These are phyloP conservation scores for Xylaria digitata DNA, from an alignment of 2,329 filamentous ascomycete genomes.

Conservation along the genomic window DNA sequence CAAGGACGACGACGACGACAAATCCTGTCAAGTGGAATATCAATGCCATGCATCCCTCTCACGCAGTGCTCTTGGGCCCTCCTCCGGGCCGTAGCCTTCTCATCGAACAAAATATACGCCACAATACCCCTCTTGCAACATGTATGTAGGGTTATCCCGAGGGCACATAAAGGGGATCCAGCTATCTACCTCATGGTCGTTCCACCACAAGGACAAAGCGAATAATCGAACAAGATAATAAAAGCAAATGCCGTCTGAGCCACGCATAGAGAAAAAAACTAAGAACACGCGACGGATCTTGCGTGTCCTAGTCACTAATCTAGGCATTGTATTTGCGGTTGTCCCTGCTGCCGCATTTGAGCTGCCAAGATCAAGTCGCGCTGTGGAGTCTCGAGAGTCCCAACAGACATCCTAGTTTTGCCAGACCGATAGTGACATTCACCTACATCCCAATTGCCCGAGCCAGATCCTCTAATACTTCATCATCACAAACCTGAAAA, in stretches of 20 bases:
- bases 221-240: slow-evolving; percentile 55
- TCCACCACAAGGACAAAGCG: slow-evolving; percentile 51
- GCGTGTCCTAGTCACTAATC: slow-evolving; percentile 44
- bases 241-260: slow-evolving; percentile 62
- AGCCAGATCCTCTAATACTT: slow-evolving; percentile 42
- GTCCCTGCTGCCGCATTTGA: slow-evolving; percentile 40
- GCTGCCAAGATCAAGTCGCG: slow-evolving; percentile 42
- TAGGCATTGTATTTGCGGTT: slow-evolving; percentile 40
- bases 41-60: slow-evolving; percentile 41
- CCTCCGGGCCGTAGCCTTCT: slow-evolving; percentile 40
- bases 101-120: slow-evolving; percentile 51
- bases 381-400: slow-evolving; percentile 37
- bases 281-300: slow-evolving; percentile 51
- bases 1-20: slow-evolving; percentile 25
- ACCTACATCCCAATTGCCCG: slow-evolving; percentile 42
- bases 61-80: slow-evolving; percentile 40
- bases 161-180: slow-evolving; percentile 47
- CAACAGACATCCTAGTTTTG: slow-evolving; percentile 43
- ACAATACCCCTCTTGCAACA: slow-evolving; percentile 45
- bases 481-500: slow-evolving; percentile 43
- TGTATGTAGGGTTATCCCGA: slow-evolving; percentile 46
- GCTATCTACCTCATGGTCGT: slow-evolving; percentile 50
- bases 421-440: slow-evolving; percentile 42
- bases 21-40: slow-evolving; percentile 39
- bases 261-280: slow-evolving; percentile 65